Conservation (phyloP, 805 yeast genomes). For the Nakazawaea populi region DNA sequence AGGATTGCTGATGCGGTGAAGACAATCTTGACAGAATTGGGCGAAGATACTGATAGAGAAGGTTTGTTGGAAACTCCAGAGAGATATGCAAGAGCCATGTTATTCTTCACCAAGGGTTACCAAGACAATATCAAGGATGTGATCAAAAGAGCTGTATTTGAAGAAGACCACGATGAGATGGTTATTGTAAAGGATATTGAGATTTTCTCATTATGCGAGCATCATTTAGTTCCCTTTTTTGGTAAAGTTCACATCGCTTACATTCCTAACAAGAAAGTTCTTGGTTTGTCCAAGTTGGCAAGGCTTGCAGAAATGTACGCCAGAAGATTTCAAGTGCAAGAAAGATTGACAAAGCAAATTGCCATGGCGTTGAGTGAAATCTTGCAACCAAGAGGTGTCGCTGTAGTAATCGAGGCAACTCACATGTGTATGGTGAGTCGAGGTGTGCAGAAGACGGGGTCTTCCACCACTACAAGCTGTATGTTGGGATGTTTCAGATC, state of each 20-base stretch:
- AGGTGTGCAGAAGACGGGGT: constrained; percentile 94
- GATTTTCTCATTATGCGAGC: constrained; percentile 90
- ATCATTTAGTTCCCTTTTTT: constrained; percentile 93
- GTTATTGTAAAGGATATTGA: constrained; percentile 95
- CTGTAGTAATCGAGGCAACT: constrained; percentile 95
- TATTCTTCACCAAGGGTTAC: constrained; percentile 92
- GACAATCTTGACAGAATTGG: constrained; percentile 72
- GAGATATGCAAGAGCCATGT: constrained; percentile 94
- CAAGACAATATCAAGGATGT: constrained; percentile 91
- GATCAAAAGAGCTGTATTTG: constrained; percentile 91
- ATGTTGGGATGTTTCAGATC: constrained; percentile 95
- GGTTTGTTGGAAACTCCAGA: constrained; percentile 94
- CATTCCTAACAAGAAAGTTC: constrained; percentile 88
- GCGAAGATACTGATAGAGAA: constrained; percentile 86
- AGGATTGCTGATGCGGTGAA: constrained; percentile 85
- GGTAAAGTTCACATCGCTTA: constrained; percentile 98
- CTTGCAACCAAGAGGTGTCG: constrained; percentile 92
- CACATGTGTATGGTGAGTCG: constrained; percentile 99
- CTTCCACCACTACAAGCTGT: constrained; percentile 90
- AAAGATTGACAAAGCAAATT: constrained; percentile 91
- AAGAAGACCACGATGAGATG: constrained; percentile 99
- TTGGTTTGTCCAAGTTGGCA: constrained; percentile 90
- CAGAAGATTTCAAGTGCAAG: constrained; percentile 96
- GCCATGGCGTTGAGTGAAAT: constrained; percentile 94
- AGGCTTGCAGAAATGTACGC: constrained; percentile 96